phyloP scores from a whole-genome alignment of 2,329 filamentous ascomycete species.

The Neopestalotiopsis sp. region DNA sequence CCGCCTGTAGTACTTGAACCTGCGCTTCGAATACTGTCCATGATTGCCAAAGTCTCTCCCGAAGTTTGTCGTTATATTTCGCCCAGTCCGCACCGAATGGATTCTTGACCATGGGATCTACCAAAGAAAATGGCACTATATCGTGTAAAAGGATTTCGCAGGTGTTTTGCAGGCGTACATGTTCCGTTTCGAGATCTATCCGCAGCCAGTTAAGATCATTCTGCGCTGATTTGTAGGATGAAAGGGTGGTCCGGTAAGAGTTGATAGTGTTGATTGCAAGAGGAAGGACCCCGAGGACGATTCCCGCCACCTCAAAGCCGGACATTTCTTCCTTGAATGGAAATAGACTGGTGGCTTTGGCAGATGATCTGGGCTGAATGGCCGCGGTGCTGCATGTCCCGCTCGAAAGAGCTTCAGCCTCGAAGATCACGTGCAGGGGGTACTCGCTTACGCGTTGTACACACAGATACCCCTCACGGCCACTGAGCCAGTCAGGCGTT shows the following conservation, averaged over 20 bases:
- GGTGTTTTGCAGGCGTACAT: not conserved
- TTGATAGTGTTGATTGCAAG: not conserved
- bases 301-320: not conserved
- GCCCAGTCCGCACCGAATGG: not conserved
- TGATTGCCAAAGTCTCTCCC: not conserved
- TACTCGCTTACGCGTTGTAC: not conserved
- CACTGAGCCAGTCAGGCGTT: too few species aligned
- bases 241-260: not conserved
- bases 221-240: not conserved
- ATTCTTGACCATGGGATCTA: not conserved
- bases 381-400: too few species aligned
- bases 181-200: not conserved
- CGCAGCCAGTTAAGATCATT: not conserved
- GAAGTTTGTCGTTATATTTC: not conserved
- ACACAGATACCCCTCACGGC: not conserved
- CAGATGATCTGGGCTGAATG: too few species aligned
- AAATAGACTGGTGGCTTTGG: too few species aligned
- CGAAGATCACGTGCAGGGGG: not conserved
- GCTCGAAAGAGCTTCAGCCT: too few species aligned
- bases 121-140: not conserved
- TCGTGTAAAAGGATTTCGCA: not conserved
- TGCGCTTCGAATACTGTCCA: not conserved
- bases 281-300: not conserved
- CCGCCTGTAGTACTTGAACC: not conserved
- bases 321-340: not conserved